Evolutionary conservation across 228 moss, liverwort and hornwort species (phyloP).

Genomic region (Sphagnum magellanicum): DNA sequence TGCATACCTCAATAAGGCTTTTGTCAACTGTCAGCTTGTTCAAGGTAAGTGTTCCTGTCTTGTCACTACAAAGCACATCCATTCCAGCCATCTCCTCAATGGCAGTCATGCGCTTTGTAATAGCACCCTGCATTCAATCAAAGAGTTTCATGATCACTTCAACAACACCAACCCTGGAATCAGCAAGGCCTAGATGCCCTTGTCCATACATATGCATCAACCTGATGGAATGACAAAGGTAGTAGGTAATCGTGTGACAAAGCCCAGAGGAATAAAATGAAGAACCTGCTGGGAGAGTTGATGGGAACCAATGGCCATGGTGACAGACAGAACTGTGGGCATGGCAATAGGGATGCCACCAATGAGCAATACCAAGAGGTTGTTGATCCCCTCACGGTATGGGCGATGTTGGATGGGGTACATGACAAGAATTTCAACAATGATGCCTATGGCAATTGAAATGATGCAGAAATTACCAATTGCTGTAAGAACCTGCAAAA

Average conservation of each 20-base stretch:
- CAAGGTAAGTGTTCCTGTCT: conserved; percentile 21
- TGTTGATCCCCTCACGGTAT: conserved; percentile 18
- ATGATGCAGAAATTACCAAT: conserved; percentile 30
- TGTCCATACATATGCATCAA: no score
- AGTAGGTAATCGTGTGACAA: no score
- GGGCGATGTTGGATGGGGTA: conserved; percentile 16
- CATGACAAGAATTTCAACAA: conserved; percentile 22
- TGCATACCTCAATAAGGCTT: conserved; percentile 11
- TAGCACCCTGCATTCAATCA: conserved; percentile 10
- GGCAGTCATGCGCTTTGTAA: conserved; percentile 24
- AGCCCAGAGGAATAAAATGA: no score
- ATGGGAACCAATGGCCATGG: conserved; percentile 24
- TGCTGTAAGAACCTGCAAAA: conserved; percentile 9
- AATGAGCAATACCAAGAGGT: conserved; percentile 19
- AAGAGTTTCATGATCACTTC: no score
- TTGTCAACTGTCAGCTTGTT: conserved; percentile 23
- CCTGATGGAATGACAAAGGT: no score
- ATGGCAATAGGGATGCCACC: conserved; percentile 26
- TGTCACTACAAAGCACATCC: conserved; percentile 24
- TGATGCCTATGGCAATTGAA: conserved; percentile 17
- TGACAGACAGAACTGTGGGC: conserved; percentile 25
- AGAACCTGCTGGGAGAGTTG: conserved; percentile 9
- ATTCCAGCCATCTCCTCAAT: conserved; percentile 31
- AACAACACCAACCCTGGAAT: no score
- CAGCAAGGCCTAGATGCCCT: no score